These are phyloP conservation scores for Striga hermonthica DNA, from an alignment of 305 asterid species.

Conservation along the genomic window DNA sequence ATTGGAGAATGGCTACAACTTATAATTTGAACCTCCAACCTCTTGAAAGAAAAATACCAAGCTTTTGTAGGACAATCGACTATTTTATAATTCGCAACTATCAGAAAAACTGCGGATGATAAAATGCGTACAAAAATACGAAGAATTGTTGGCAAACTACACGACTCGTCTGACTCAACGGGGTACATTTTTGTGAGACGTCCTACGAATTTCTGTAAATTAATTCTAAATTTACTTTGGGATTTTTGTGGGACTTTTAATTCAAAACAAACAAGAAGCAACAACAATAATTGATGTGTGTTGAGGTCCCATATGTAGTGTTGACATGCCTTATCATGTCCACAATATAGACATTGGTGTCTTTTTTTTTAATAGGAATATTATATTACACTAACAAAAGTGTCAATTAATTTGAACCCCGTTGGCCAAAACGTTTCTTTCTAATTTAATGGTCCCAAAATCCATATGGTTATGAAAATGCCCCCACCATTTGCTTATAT, in stretches of 20 bases:
- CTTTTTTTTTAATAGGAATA: constrained; percentile 27
- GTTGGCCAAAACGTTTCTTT: constrained; percentile 25
- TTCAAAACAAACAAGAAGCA: constrained; percentile 11
- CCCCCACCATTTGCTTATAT: constrained; percentile 43
- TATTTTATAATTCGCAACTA: too few relatives aligned
- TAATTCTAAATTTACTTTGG: neutral
- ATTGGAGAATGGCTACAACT: too few relatives aligned
- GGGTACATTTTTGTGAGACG: too few relatives aligned
- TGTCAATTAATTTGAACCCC: constrained; percentile 31
- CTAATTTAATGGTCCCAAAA: constrained; percentile 39
- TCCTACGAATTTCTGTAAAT: too few relatives aligned
- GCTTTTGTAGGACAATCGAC: too few relatives aligned
- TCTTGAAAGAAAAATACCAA: too few relatives aligned
- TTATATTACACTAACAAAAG: constrained; percentile 33
- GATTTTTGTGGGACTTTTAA: constrained; percentile 1
- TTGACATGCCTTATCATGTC: constrained; percentile 28
- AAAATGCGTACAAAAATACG: too few relatives aligned
- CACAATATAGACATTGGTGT: constrained; percentile 37
- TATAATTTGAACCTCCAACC: too few relatives aligned
- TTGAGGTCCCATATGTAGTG: constrained; percentile 36
- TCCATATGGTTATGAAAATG: constrained; percentile 24
- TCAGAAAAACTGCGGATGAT: too few relatives aligned
- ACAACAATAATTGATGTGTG: constrained; percentile 26
- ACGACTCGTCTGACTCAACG: too few relatives aligned
- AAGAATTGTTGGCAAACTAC: too few relatives aligned